Percentiles rank a stretch among this genome's conserved stretches.
Evolutionary conservation across 257 asterid genomes (phyloP).

Genomic region (Jasminum sambac): DNA sequence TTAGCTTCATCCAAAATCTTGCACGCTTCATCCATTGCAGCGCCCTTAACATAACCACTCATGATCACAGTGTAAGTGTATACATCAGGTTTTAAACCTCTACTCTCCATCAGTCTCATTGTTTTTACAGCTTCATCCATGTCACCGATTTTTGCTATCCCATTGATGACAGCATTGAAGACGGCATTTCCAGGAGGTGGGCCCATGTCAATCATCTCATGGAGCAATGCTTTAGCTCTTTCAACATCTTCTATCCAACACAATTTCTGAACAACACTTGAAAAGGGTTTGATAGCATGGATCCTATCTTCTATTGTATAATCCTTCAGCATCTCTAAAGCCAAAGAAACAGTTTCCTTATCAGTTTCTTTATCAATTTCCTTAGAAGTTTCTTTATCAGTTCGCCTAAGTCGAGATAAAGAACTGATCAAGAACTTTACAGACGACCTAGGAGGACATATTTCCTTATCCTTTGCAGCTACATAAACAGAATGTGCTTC

Average conservation of each 20-base stretch:
- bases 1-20: slow-evolving; percentile 70
- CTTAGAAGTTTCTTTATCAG: slow-evolving; percentile 29
- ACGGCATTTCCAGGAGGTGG: slow-evolving; percentile 79
- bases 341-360: slow-evolving; percentile 51
- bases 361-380: slow-evolving; percentile 40
- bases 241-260: slow-evolving; percentile 72
- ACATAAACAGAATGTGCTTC: slow-evolving; percentile 75
- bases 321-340: slow-evolving; percentile 60
- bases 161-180: slow-evolving; percentile 67
- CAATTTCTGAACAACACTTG: slow-evolving; percentile 54
- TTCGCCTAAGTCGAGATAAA: slow-evolving; percentile 40
- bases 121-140: slow-evolving; percentile 57
- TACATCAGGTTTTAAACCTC: slow-evolving; percentile 85
- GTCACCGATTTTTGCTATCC: slow-evolving; percentile 61
- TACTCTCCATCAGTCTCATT: slow-evolving; percentile 55
- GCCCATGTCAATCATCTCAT: slow-evolving; percentile 66
- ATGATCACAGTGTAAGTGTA: slow-evolving; percentile 73
- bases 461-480: slow-evolving; percentile 61
- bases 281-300: slow-evolving; percentile 57
- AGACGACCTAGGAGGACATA: slow-evolving; percentile 44
- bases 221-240: slow-evolving; percentile 57
- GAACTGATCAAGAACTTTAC: slow-evolving; percentile 53
- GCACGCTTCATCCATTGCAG: slow-evolving; percentile 73
- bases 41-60: slow-evolving; percentile 62
- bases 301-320: slow-evolving; percentile 48